Conservation (phyloP, 2,329 filamentous ascomycete species). For the Arthrinium phaeospermum region DNA sequence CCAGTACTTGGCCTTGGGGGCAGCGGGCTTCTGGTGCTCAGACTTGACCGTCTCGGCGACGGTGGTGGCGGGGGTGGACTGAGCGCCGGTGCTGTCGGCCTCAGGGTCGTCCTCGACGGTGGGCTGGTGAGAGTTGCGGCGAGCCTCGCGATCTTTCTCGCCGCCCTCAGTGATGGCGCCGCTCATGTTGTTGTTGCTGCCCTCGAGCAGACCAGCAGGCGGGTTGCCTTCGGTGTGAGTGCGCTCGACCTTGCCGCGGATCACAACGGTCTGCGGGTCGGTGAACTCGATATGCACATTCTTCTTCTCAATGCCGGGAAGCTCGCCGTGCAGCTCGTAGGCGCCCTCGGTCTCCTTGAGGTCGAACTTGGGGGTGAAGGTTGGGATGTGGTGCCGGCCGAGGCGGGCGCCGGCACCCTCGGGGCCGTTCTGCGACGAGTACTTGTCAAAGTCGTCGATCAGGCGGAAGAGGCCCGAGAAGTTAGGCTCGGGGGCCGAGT, state of each 20-base stretch:
- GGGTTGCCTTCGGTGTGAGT: slow-evolving; percentile 61
- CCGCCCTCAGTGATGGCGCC: slow-evolving; percentile 50
- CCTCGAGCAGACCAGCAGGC: slow-evolving; percentile 55
- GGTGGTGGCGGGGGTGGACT: slow-evolving; percentile 33
- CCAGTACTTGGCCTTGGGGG: slow-evolving; percentile 68
- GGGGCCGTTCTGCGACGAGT: slow-evolving; percentile 44
- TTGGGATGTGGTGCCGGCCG: slow-evolving; percentile 43
- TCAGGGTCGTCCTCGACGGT: slow-evolving; percentile 68
- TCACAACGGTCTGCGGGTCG: slow-evolving; percentile 73
- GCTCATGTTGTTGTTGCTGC: slow-evolving; percentile 36
- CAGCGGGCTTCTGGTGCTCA: slow-evolving; percentile 29
- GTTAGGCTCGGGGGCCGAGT: slow-evolving; percentile 53
- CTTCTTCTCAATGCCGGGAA: slow-evolving; percentile 76
- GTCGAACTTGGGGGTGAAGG: slow-evolving; percentile 81
- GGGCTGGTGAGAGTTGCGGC: slow-evolving; percentile 56
- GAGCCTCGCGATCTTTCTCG: slow-evolving; percentile 29
- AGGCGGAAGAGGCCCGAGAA: slow-evolving; percentile 68
- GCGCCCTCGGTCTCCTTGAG: slow-evolving; percentile 70
- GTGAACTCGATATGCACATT: slow-evolving; percentile 80
- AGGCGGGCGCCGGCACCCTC: slow-evolving; percentile 12
- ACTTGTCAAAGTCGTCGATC: slow-evolving; percentile 67
- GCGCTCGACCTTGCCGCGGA: slow-evolving; percentile 74
- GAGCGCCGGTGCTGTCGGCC: slow-evolving; percentile 27
- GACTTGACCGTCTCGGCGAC: slow-evolving; percentile 43
- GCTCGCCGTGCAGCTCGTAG: slow-evolving; percentile 82